These are phyloP conservation scores for Cicer bijugum DNA, from an alignment of 306 rosid species.

Conservation along the genomic window DNA sequence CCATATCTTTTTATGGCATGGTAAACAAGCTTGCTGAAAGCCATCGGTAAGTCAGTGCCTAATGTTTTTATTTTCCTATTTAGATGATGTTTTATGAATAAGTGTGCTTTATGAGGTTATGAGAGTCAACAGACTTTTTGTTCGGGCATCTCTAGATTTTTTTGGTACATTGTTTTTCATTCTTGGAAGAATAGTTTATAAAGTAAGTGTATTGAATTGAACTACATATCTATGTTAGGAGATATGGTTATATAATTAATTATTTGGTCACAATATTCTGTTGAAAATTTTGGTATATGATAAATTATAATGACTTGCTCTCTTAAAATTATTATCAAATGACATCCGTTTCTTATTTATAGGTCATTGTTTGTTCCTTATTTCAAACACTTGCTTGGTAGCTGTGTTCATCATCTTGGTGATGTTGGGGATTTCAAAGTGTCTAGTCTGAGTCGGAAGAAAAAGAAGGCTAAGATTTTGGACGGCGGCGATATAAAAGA, in stretches of 20 bases:
- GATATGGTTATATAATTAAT: too few species aligned
- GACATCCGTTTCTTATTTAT: conserved; percentile 41
- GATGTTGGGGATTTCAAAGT: conserved; percentile 53
- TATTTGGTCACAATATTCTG: neutral
- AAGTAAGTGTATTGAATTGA: conserved; percentile 5
- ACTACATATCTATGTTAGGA: neutral
- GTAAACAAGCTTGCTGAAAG: conserved; percentile 78
- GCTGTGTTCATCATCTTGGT: conserved; percentile 71
- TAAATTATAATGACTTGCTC: conserved; percentile 15
- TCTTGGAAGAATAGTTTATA: conserved; percentile 18
- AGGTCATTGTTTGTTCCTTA: conserved; percentile 96
- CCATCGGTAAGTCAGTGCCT: conserved; percentile 69
- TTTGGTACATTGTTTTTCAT: conserved; percentile 20
- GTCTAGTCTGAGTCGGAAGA: conserved; percentile 56
- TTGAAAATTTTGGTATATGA: conserved; percentile 1
- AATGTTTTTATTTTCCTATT: conserved; percentile 9
- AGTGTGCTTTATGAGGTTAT: conserved; percentile 5
- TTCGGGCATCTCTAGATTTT: neutral
- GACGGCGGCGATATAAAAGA: conserved; percentile 48
- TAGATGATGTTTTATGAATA: conserved; percentile 1
- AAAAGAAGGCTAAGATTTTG: conserved; percentile 75
- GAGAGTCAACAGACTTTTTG: neutral
- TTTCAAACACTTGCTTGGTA: conserved; percentile 81
- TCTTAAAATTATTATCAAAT: conserved; percentile 1
- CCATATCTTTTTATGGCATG: conserved; percentile 85